Conservation (phyloP, 805 yeast genomes). For the Candida silvatica region DNA sequence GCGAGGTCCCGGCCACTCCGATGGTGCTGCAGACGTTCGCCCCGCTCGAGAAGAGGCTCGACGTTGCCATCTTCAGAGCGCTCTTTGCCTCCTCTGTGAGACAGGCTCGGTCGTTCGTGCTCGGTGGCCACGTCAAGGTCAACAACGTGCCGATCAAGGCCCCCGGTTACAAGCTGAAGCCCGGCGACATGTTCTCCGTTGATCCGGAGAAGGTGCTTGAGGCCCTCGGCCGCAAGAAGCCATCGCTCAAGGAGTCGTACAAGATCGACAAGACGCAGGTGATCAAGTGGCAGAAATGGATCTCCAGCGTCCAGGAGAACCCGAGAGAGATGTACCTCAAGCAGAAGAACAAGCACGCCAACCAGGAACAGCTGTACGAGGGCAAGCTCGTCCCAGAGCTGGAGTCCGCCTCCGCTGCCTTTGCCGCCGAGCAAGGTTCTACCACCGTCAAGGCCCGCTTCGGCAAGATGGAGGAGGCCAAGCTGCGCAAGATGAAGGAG, state of each 20-base stretch:
- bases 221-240: constrained; percentile 83
- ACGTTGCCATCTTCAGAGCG: constrained; percentile 82
- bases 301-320: constrained; percentile 45
- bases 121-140: constrained; percentile 75
- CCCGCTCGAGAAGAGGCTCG: constrained; percentile 79
- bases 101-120: constrained; percentile 86
- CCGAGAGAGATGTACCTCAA: constrained; percentile 52
- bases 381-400: constrained; percentile 15
- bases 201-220: constrained; percentile 76
- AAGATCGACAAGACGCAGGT: constrained; percentile 67
- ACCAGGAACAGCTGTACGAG: constrained; percentile 24
- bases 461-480: constrained; percentile 15
- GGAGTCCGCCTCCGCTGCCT: constrained; percentile 11
- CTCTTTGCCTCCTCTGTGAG: constrained; percentile 90
- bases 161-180: constrained; percentile 67
- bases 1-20: constrained; percentile 60
- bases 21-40: constrained; percentile 84
- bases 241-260: constrained; percentile 59
- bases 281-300: constrained; percentile 66
- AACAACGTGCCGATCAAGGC: constrained; percentile 74
- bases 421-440: constrained; percentile 3
- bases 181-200: constrained; percentile 85
- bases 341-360: constrained; percentile 34
- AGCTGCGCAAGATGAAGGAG: constrained; percentile 28
- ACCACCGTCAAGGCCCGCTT: constrained; percentile 13